These are phyloP conservation scores for Chaetomium olivaceum DNA, from an alignment of 2,329 filamentous ascomycete genomes.

Conservation along the genomic window DNA sequence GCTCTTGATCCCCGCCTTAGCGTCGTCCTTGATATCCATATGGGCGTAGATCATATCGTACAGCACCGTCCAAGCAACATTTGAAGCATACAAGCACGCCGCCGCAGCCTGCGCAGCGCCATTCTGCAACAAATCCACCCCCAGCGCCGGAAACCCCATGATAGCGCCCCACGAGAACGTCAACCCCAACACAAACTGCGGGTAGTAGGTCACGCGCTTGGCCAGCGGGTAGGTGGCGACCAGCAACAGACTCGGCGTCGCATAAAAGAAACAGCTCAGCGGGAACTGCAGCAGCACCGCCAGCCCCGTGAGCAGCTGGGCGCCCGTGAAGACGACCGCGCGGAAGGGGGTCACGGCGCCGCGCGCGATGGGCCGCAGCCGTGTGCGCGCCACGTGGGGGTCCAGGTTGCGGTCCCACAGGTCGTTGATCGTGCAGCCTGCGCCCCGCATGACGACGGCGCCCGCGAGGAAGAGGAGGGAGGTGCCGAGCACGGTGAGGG, in stretches of 20 bases:
- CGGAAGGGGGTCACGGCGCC: conserved; percentile 71
- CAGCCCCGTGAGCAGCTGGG: conserved; percentile 71
- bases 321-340: conserved; percentile 73
- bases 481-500: conserved; percentile 63
- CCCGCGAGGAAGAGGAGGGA: conserved; percentile 71
- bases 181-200: conserved; percentile 77
- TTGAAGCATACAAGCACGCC: conserved; percentile 71
- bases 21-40: conserved; percentile 86
- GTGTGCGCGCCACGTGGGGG: conserved; percentile 73
- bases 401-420: conserved; percentile 88
- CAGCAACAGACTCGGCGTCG: conserved; percentile 70
- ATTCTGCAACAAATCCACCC: conserved; percentile 70
- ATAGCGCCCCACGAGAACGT: conserved; percentile 89
- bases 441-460: conserved; percentile 81
- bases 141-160: conserved; percentile 83
- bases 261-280: conserved; percentile 71
- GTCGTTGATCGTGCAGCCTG: conserved; percentile 87
- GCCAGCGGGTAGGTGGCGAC: conserved; percentile 78
- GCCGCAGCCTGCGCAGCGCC: conserved; percentile 64
- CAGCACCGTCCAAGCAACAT: conserved; percentile 81
- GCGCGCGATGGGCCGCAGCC: conserved; percentile 77
- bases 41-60: conserved; percentile 95
- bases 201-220: conserved; percentile 85
- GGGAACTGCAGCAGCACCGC: conserved; percentile 77
- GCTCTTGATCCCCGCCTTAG: conserved; percentile 83